These are phyloP conservation scores for Vicia faba DNA, from an alignment of 306 rosid genomes.

Conservation along the genomic window DNA sequence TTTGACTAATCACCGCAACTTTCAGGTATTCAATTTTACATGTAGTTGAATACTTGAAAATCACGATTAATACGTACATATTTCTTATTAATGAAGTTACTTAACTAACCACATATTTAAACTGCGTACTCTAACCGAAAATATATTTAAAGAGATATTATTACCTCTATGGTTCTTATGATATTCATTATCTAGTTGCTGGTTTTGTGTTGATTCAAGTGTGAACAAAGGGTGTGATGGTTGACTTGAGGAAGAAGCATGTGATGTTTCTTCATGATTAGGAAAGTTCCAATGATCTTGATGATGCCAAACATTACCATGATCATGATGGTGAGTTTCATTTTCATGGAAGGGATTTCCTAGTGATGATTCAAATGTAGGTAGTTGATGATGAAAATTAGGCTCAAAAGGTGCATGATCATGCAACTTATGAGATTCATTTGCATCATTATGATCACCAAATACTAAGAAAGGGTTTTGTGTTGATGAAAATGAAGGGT, in stretches of 20 bases:
- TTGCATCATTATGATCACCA: constrained; percentile 13
- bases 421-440: not conserved
- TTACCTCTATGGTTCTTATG: constrained; percentile 12
- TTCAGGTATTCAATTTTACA: not conserved
- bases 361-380: constrained; percentile 12
- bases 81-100: not conserved
- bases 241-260: constrained; percentile 18
- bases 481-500: constrained; percentile 23
- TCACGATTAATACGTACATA: not conserved
- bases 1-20: not conserved
- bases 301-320: not conserved
- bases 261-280: constrained; percentile 6
- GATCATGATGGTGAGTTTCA: not conserved
- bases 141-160: not conserved
- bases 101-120: not conserved
- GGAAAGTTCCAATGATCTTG: constrained; percentile 9
- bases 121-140: not conserved
- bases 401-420: constrained; percentile 3
- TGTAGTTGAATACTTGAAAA: not conserved
- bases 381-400: not conserved
- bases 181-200: not conserved
- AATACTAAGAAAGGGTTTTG: constrained; percentile 18
- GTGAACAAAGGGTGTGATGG: constrained; percentile 19
- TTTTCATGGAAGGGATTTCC: constrained; percentile 6
- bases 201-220: constrained; percentile 19